A percentile compares a stretch with the other conserved stretches of the same genome.
phyloP scores from a whole-genome alignment of 2,329 filamentous ascomycete species.

The Aspergillus hortae region DNA sequence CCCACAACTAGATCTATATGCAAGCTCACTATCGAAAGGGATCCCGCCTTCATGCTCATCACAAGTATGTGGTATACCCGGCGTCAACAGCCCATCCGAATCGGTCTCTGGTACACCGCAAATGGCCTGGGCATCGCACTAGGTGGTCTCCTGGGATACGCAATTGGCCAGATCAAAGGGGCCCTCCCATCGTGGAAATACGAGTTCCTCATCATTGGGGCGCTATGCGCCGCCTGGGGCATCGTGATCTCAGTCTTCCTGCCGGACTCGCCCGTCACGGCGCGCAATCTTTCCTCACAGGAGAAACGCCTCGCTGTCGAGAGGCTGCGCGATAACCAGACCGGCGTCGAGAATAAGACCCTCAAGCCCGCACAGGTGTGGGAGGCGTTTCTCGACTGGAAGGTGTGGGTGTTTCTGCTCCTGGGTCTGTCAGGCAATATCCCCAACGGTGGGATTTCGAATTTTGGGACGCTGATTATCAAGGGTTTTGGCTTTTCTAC shows the following conservation, averaged over 20 bases:
- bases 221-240: slow-evolving; percentile 51
- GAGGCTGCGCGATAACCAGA: slow-evolving; percentile 12
- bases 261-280: slow-evolving; percentile 53
- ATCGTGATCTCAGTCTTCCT: slow-evolving; percentile 48
- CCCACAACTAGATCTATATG: no score
- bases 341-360: slow-evolving; percentile 24
- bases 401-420: slow-evolving; percentile 58
- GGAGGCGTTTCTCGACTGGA: slow-evolving; percentile 56
- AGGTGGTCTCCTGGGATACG: slow-evolving; percentile 45
- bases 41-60: slow-evolving; percentile 55
- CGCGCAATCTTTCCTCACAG: slow-evolving; percentile 54
- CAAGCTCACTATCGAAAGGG: slow-evolving; percentile 28
- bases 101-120: slow-evolving; percentile 53
- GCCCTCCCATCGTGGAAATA: slow-evolving; percentile 51
- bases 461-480: slow-evolving; percentile 52
- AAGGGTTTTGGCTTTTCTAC: slow-evolving; percentile 51
- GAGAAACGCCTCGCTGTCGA: slow-evolving; percentile 45
- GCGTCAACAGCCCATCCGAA: slow-evolving; percentile 53
- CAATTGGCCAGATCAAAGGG: slow-evolving; percentile 52
- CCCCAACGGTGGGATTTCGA: slow-evolving; percentile 53
- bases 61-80: slow-evolving; percentile 57
- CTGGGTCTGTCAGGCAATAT: slow-evolving; percentile 53
- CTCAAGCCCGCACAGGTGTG: slow-evolving; percentile 47
- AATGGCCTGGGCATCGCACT: slow-evolving; percentile 17
- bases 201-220: slow-evolving; percentile 57